phyloP scores from a whole-genome alignment of 2,329 filamentous ascomycete species.

The Knufia fluminis region DNA sequence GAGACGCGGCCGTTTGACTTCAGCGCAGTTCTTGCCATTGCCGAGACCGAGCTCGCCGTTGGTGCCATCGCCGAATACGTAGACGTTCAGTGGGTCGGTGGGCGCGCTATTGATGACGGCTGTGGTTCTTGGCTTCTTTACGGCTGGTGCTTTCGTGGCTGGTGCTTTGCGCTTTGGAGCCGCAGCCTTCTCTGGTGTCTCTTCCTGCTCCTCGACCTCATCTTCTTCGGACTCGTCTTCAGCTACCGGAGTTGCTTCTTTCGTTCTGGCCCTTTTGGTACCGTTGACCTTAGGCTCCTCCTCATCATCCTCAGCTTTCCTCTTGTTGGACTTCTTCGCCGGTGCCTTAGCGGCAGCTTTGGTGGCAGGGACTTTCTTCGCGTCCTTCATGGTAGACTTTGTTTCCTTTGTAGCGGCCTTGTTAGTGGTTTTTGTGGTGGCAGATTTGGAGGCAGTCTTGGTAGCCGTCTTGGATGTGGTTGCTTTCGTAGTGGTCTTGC shows the following conservation, averaged over 20 bases:
- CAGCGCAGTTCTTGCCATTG: conserved; percentile 49
- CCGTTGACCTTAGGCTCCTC: conserved; percentile 5
- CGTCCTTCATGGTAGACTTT: conserved; percentile 7
- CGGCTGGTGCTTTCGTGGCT: conserved; percentile 11
- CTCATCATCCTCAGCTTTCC: conserved; percentile 19
- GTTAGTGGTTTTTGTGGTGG: conserved; percentile 7
- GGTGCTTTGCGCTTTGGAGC: conserved; percentile 7
- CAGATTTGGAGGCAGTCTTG: conserved; percentile 9
- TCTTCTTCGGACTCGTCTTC: conserved; percentile 5
- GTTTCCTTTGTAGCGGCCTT: conserved; percentile 7
- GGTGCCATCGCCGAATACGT: conserved; percentile 67
- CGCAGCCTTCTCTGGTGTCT: neutral
- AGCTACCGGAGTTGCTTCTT: neutral
- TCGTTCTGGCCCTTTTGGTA: conserved; percentile 4
- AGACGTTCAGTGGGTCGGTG: conserved; percentile 57
- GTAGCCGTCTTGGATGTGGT: conserved; percentile 11
- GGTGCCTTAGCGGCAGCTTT: neutral
- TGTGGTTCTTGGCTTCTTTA: conserved; percentile 10
- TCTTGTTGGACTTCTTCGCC: conserved; percentile 15
- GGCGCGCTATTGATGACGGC: conserved; percentile 55
- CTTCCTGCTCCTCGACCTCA: neutral
- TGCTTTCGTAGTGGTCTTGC: conserved; percentile 9
- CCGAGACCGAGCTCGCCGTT: conserved; percentile 73
- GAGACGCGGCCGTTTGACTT: conserved; percentile 62
- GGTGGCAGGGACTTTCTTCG: conserved; percentile 10